phyloP scores from a whole-genome alignment of 1,284 basidiomycete species.

The Farysia itapuensis region DNA sequence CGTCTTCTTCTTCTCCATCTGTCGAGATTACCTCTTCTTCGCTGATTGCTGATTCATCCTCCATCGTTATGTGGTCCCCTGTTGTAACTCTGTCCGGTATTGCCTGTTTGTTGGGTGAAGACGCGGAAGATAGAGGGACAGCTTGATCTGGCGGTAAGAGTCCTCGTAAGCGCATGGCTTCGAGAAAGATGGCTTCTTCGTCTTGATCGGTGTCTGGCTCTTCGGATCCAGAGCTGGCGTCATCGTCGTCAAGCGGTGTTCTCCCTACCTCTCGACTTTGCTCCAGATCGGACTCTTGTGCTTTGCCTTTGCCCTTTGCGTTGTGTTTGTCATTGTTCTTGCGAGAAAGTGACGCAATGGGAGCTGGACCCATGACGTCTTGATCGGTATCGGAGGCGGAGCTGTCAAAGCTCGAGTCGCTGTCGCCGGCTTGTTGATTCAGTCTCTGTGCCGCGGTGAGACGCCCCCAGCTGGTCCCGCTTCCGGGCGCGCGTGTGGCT shows the following conservation, averaged over 20 bases:
- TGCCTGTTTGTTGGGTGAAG: conserved; percentile 1
- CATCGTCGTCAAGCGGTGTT: conserved; percentile 1
- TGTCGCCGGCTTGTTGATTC: conserved; percentile 16
- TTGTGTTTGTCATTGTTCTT: conserved; percentile 23
- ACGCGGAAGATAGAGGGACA: conserved; percentile 1
- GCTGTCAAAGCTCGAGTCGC: conserved; percentile 49
- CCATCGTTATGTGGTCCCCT: neutral
- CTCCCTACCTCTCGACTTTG: neutral
- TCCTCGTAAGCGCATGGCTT: conserved; percentile 51
- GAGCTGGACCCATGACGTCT: conserved; percentile 22
- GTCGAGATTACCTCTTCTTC: conserved; percentile 11
- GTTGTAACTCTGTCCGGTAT: conserved; percentile 1
- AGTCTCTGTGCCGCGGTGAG: conserved; percentile 24
- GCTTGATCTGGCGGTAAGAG: conserved; percentile 8
- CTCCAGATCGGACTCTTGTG: conserved; percentile 14
- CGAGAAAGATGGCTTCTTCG: conserved; percentile 46
- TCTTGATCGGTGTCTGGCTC: conserved; percentile 47
- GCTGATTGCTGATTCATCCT: neutral
- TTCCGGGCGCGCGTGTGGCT: conserved; percentile 5
- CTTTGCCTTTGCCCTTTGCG: conserved; percentile 17
- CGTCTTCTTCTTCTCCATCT: conserved; percentile 14
- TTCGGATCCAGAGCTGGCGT: conserved; percentile 16
- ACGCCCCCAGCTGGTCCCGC: conserved; percentile 16
- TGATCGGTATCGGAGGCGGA: conserved; percentile 36
- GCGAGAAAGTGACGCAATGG: conserved; percentile 17